Conservation (phyloP, 2,329 filamentous ascomycete species). For the Westerdykella sp. region DNA sequence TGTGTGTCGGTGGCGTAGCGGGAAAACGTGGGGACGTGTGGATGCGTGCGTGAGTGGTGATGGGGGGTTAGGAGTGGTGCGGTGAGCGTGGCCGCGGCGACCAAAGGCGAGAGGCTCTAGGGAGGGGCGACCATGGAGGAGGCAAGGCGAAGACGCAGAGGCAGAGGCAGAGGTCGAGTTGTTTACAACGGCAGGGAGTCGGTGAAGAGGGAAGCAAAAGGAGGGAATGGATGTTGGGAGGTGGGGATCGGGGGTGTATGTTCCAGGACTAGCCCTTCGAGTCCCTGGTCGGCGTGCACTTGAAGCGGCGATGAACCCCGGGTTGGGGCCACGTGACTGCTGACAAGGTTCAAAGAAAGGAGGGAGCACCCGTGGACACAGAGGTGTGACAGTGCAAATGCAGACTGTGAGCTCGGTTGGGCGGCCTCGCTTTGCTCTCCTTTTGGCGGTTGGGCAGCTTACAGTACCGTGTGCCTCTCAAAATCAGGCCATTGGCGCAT, state of each 20-base stretch:
- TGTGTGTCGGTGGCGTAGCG: too few relatives aligned
- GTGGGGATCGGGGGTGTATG: slow-evolving; percentile 1
- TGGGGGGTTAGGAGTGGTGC: not conserved
- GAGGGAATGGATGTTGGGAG: slow-evolving; percentile 2
- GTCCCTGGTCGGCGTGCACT: not conserved
- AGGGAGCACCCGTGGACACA: too few relatives aligned
- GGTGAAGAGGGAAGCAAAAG: slow-evolving; percentile 1
- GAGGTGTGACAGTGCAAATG: too few relatives aligned
- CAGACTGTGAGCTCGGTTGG: too few relatives aligned
- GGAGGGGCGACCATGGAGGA: slow-evolving; percentile 11
- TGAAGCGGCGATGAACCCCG: slow-evolving; percentile 7
- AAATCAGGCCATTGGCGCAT: not conserved
- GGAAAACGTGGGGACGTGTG: too few relatives aligned
- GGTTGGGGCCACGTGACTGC: slow-evolving; percentile 8
- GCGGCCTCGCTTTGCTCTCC: too few relatives aligned
- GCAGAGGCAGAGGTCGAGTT: slow-evolving; percentile 8
- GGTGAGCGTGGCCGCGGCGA: not conserved
- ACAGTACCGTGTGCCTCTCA: too few relatives aligned
- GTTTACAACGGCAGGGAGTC: slow-evolving; percentile 1
- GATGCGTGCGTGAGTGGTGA: too few relatives aligned
- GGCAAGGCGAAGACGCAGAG: slow-evolving; percentile 2
- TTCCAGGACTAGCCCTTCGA: slow-evolving; percentile 1
- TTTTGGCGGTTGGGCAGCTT: too few relatives aligned
- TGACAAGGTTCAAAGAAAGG: not conserved
- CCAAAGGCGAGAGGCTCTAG: slow-evolving; percentile 3